phyloP scores from a whole-genome alignment of 2,329 filamentous ascomycete genomes.

The Blumeria graminis region DNA sequence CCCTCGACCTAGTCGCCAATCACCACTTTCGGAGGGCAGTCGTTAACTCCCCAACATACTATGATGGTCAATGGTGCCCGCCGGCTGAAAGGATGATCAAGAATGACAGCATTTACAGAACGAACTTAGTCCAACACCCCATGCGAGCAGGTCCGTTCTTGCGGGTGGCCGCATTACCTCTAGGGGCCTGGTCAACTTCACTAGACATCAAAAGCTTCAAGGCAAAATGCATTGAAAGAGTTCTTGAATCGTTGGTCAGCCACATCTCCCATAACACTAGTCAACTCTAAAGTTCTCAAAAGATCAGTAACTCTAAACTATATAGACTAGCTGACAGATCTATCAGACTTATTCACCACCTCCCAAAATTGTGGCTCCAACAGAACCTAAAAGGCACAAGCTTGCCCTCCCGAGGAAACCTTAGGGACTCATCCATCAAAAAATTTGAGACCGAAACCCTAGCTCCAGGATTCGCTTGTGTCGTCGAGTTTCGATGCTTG shows the following conservation, averaged over 20 bases:
- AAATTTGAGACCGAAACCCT: too few relatives aligned
- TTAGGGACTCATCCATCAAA: too few relatives aligned
- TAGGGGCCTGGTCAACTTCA: constrained; percentile 8
- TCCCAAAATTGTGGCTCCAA: constrained; percentile 2
- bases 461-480: too few relatives aligned
- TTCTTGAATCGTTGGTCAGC: constrained; percentile 7
- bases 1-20: constrained; percentile 2
- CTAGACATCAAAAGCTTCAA: constrained; percentile 12
- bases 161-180: constrained; percentile 15
- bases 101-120: constrained; percentile 12
- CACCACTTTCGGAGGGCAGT: constrained; percentile 3
- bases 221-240: not conserved
- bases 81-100: constrained; percentile 6
- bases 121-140: constrained; percentile 3
- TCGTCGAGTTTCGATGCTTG: too few relatives aligned
- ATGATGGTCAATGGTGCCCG: constrained; percentile 9
- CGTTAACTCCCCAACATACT: too few relatives aligned
- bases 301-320: not conserved
- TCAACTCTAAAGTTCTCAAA: not conserved
- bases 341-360: constrained; percentile 3
- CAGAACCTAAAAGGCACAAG: too few relatives aligned
- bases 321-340: not conserved
- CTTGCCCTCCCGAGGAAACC: too few relatives aligned
- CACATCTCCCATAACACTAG: constrained; percentile 8
- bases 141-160: constrained; percentile 13